Evolutionary conservation across 129 eudicot genomes (phyloP), one percentile per base, ranked within the genome.

Genomic region (Rutidosis leptorrhynchoides): DNA sequence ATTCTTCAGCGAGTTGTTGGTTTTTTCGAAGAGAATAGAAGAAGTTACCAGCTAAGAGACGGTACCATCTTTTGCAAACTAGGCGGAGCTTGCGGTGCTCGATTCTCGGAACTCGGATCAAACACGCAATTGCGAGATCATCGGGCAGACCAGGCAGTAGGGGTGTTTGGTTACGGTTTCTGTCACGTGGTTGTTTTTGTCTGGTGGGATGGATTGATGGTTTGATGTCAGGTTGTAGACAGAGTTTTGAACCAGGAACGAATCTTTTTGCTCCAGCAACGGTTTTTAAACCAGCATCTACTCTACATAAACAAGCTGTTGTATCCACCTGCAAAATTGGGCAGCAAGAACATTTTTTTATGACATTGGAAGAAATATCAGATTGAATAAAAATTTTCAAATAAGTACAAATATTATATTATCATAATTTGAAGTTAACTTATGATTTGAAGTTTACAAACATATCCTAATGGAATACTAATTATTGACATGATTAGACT

Each of bases 61-160:
- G 91, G 55, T 82, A 80, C 96, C 96, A 88, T 80, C 89, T 76
- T 78, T 84, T 88, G 86, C 96, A 84, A 48, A 88, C 89, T 37
- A 78, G 65, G 2, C 96, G 86, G 37, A 88, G 96, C 73, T 88
- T 82, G 43, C 86, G 81, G 77, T 88, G 96, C 58, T 84, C 91
- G 12, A 82, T 70, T 68, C 91, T 74, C 21, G 91, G 91, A 51
- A 84, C 91, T 27, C 91, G 85, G 43, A 80, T 88, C 42, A 88
- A 29, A 76, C 96, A 88, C 71, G 96, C 96, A 42, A 88, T 88
- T 63, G 96, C 89, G 20, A 88, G 86, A 64, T 88, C 96, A 68
- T 88, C 96, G 23, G 91, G 96, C 67, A 88, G 96, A 58, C 89
- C 96, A 1, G 96, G 87, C 48, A 88, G 83, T 70, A 91, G 96